phyloP scores from a whole-genome alignment of 345 rosid genomes.

The Salix viminalis region DNA sequence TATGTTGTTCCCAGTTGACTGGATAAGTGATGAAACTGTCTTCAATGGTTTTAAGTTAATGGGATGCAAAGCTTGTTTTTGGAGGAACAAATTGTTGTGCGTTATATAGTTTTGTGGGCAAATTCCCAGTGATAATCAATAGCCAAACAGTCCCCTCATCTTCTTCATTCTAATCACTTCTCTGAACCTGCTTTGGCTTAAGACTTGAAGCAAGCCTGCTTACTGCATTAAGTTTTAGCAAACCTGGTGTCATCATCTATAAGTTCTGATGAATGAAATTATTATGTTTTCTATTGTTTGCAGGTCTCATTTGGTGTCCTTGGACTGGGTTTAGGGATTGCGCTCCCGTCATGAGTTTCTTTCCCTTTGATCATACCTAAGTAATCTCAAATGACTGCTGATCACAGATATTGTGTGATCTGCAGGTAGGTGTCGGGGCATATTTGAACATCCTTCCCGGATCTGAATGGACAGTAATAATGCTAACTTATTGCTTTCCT shows the following conservation, averaged over 20 bases:
- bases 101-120: neutral
- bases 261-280: neutral
- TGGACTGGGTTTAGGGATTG: conserved; percentile 73
- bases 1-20: neutral
- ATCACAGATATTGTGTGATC: conserved; percentile 6
- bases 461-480: conserved; percentile 94
- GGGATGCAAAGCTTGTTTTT: neutral
- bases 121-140: neutral
- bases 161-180: neutral
- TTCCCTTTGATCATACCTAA: neutral
- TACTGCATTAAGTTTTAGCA: neutral
- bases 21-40: neutral
- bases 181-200: neutral
- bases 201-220: too few species aligned
- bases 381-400: conserved; percentile 3
- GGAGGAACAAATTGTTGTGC: too few species aligned
- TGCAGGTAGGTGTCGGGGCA: conserved; percentile 93
- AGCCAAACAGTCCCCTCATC: neutral
- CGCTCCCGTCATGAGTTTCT: conserved; percentile 73
- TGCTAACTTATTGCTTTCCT: conserved; percentile 96
- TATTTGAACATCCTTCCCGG: conserved; percentile 92
- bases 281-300: conserved; percentile 8
- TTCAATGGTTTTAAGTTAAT: neutral
- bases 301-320: conserved; percentile 92
- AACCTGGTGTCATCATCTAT: neutral